Evolutionary conservation across 306 rosid genomes (phyloP).

Genomic region (Vachellia pachyceras): DNA sequence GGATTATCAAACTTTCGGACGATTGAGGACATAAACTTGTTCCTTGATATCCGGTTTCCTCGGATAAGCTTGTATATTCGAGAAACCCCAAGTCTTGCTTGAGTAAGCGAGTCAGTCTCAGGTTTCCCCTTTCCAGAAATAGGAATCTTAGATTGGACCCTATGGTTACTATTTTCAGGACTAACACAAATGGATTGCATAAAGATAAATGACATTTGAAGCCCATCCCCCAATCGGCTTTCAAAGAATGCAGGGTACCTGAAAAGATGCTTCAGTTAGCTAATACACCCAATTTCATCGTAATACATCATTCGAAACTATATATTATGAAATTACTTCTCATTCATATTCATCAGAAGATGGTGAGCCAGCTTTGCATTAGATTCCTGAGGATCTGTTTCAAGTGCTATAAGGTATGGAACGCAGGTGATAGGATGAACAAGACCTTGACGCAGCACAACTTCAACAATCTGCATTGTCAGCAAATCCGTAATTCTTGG

Average conservation of each 20-base stretch:
- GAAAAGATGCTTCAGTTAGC: constrained; percentile 52
- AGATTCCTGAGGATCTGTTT: constrained; percentile 87
- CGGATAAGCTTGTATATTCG: constrained; percentile 99
- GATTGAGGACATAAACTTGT: constrained; percentile 93
- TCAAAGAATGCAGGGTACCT: constrained; percentile 99
- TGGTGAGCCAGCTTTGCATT: constrained; percentile 93
- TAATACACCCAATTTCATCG: constrained; percentile 17
- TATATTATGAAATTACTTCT: constrained; percentile 63
- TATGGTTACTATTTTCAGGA: constrained; percentile 58
- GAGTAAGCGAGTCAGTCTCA: constrained; percentile 70
- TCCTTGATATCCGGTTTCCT: constrained; percentile 84
- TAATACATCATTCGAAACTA: constrained; percentile 26
- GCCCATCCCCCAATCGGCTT: constrained; percentile 98
- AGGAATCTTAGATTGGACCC: constrained; percentile 55
- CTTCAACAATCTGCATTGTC: constrained; percentile 83
- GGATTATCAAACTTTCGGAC: constrained; percentile 89
- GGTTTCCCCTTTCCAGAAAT: constrained; percentile 67
- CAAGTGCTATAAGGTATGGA: constrained; percentile 96
- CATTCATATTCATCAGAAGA: constrained; percentile 94
- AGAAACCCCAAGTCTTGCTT: constrained; percentile 95
- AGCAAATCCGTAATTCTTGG: constrained; percentile 24
- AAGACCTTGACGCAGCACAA: constrained; percentile 98
- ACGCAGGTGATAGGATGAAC: constrained; percentile 99
- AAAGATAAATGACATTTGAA: constrained; percentile 90
- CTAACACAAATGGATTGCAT: constrained; percentile 63